Base-by-base conservation (phyloP, 768 basidiomycete genomes). In the Lentinula raphanica region DNA sequence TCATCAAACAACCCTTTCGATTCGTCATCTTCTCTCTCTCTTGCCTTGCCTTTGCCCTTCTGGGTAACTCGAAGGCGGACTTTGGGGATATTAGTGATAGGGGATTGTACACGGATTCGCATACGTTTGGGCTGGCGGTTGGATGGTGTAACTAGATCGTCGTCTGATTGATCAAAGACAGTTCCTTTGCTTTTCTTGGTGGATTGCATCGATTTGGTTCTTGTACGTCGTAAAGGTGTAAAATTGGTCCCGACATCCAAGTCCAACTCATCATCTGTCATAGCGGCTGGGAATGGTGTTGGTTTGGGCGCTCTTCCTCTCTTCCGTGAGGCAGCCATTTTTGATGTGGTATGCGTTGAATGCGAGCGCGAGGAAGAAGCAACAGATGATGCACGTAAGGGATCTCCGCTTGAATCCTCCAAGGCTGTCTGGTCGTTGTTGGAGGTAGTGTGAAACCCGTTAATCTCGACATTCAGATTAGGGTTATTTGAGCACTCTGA, bases 1-100 rank as follows among this genome's bases (percentile, higher is more conserved):
- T 94, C 94, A 48, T 97, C 94, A 66, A 95, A 98, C 50, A 94
- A 76, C 25, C 87, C 86, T 39, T 76, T 77, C 42, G 71, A 69
- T 27, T 76, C 74, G 6, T 86, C 86, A 8, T 87, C 86, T 55
- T 91, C 88, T 17, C 80, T 79, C 39, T 85, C 85, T 66, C 84
- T 87, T 31, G 83, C 83, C 68, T 82, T 83, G 19, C 77, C 75
- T 66, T 88, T 89, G 29, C 82, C 81, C 63, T 84, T 82, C n/a
- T 79, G 77, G 1, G 79, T 76, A 8, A 86, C 70, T 28, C 82
- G 82, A 48, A 86, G 72, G 23, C 82, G 79, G 23, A 88, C 79
- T 25, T 71, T 62, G 35, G 72, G 69, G 23, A 73, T 68, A 8
- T 68, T 76, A 17, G 64, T 6, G 71, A 66, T 19, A 8, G 79